Base-by-base conservation (phyloP, 495 filamentous ascomycete species). In the Penicillium simplicissimum region DNA sequence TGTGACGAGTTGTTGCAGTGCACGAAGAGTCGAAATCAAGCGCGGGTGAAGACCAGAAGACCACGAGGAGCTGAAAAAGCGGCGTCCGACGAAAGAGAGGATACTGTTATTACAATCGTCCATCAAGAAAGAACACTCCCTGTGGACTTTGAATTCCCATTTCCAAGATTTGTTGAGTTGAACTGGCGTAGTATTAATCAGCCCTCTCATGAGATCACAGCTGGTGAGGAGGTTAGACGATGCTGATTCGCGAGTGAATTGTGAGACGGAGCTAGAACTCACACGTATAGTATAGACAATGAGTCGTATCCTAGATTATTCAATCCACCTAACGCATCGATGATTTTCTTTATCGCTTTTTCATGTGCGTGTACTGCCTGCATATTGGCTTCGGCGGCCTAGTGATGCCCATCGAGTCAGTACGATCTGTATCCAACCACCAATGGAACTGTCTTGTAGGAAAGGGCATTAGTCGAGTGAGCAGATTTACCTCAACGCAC, bases 31-130 rank as follows among this genome's bases (percentile, higher is more conserved):
- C 15, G 55, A 35, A 15, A 43, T 52, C 14, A 67, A 45, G 28
- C 38, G 15, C n/a, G 58, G 51, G 8, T 64, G 65, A 10, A 68
- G 51, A 15, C 49, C 38, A 21, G 8, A 23, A 8, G 62, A 58
- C 59, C 58, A 65, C 3, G 57, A 1, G 14, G 59, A 52, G 38
- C 51, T 43, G 45, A 64, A 60, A 23, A 68, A 65, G n/a, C 59
- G 52, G 3, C 34, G 13, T 37, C 52, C 52, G 8, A 55, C 52
- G 35, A 38, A 42, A 13, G 52, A 37, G n/a, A 34, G 9, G 4
- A 10, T 36, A 13, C 1, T 11, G 21, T 15, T 31, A 15, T 55
- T 9, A 13, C 8, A 52, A 7, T 34, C 14, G 19, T 52, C 49
- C 15, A 17, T 8, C 3, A 55, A 14, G 19, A 55, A 55, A 37